Evolutionary conservation across 2,329 filamentous ascomycete genomes (phyloP), one percentile per base, ranked within the genome.

Genomic region (Pezicula radicicola): DNA sequence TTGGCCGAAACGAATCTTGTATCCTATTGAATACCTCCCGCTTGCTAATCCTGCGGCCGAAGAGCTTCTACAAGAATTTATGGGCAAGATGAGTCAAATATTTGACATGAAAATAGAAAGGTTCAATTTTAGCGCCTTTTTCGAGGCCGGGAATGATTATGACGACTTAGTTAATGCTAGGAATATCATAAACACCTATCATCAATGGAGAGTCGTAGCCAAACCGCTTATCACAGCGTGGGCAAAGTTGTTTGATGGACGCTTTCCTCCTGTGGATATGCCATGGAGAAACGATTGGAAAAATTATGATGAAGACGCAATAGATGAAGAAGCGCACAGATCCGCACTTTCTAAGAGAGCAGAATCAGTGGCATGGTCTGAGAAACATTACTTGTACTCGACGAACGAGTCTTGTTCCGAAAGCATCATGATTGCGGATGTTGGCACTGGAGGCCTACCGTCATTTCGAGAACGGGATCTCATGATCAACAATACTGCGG

Each of bases 391-490:
- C 3, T 68, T 73, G 46, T 69, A 63, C 58, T 62, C 58, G 42
- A 71, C 68, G 1, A 37, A 65, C 6, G 66, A 69, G 39, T 70
- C 67, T 2, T 74, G 72, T 53, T 72, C 70, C 6, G 70, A 73
- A 47, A 64, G 62, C 35, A 59, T 75, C 16, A 66, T 73, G 60
- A 58, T 74, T 19, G 71, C 70, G 56, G 72, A 74, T 54, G 70
- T 73, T 47, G 71, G 72, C 9, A 73, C 70, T 1, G 71, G 72
- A 19, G 72, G 70, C 0, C 48, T 70, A 16, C 70, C 71, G 2
- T 69, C 66, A 6, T 73, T 67, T 52, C 67, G 71, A 10, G 70
- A 74, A 54, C 47, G 60, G 9, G 61, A 62, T 19, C 61, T 71
- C 25, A 45, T 28, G 6, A 69, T 65, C 47, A 59, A 65, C n/a